Evolutionary conservation across 768 basidiomycete genomes (phyloP), one percentile per base, ranked within the genome.

Genomic region (Psilocybe tampanensis): DNA sequence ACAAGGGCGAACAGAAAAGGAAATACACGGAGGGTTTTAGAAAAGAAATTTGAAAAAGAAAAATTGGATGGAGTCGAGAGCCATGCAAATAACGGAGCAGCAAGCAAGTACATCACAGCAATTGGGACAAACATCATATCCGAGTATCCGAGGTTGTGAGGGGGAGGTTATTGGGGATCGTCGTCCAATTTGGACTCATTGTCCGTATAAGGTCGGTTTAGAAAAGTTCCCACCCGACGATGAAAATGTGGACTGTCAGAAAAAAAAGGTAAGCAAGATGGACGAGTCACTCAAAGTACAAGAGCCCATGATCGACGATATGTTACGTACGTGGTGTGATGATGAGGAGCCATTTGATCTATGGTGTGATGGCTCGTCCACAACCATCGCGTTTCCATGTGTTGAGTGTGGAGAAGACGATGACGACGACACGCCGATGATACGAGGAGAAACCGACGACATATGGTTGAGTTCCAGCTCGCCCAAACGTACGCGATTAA

Each of bases 401-500:
- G 62, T 64, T 24, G 59, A 43, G 44, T 56, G 59, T 4, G 58
- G 64, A 32, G 58, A 64, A 9, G 59, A 61, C 11, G 59, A 61
- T 34, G 57, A 60, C 17, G 70, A 53, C 29, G 68, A 53, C 19
- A 65, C 60, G 22, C 73, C 68, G 7, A 66, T 64, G 17, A 74
- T 62, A 42, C 76, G 74, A 11, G 76, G 73, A 5, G 74, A 68
- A 44, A 75, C 67, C 19, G 68, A 68, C 8, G 74, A 73, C 81
- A 82, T 82, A 68, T 82, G 78, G 59, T 73, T 76, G 53, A 81
- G 75, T 59, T 82, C 78, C 21, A 70, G 66, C 44, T 79, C 76
- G 19, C 79, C 79, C 32, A 64, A 69, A 7, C 74, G 72, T 32
- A 74, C 78, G n/a, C 72, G 69, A 33, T 70, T 70, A 75, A 77